phyloP scores from a whole-genome alignment of 768 basidiomycete species.

The Naematelia aurantialba region DNA sequence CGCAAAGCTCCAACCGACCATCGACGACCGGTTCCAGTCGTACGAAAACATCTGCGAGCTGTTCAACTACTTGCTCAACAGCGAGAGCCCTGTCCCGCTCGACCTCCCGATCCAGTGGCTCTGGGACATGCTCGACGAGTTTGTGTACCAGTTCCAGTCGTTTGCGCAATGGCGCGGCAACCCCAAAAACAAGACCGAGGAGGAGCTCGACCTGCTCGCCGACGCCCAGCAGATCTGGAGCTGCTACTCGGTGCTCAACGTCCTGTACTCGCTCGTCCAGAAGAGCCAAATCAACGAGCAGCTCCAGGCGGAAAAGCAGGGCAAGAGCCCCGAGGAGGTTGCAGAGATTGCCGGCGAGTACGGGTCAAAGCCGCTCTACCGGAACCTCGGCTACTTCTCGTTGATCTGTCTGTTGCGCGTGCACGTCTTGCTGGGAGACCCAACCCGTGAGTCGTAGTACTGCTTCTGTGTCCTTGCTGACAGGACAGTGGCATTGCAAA shows the following conservation, averaged over 20 bases:
- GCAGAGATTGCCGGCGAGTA: constrained; percentile 85
- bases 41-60: constrained; percentile 88
- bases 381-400: constrained; percentile 94
- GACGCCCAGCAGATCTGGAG: constrained; percentile 72
- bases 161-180: constrained; percentile 88
- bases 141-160: constrained; percentile 93
- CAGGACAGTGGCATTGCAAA: constrained; percentile 72
- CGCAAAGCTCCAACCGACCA: constrained; percentile 87
- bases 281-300: constrained; percentile 94
- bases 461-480: neutral
- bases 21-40: constrained; percentile 96
- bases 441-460: constrained; percentile 41
- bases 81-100: constrained; percentile 86
- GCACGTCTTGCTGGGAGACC: constrained; percentile 88
- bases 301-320: constrained; percentile 73
- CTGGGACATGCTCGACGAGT: constrained; percentile 57
- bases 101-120: constrained; percentile 96
- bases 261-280: constrained; percentile 96
- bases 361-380: constrained; percentile 81
- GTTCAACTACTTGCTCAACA: constrained; percentile 96
- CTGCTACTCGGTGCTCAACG: constrained; percentile 96
- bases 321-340: constrained; percentile 76
- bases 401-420: constrained; percentile 92
- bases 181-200: constrained; percentile 72
- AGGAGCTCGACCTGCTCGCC: constrained; percentile 74